Base-by-base conservation (phyloP, 2,329 filamentous ascomycete species). In the Xylaria sp. region DNA sequence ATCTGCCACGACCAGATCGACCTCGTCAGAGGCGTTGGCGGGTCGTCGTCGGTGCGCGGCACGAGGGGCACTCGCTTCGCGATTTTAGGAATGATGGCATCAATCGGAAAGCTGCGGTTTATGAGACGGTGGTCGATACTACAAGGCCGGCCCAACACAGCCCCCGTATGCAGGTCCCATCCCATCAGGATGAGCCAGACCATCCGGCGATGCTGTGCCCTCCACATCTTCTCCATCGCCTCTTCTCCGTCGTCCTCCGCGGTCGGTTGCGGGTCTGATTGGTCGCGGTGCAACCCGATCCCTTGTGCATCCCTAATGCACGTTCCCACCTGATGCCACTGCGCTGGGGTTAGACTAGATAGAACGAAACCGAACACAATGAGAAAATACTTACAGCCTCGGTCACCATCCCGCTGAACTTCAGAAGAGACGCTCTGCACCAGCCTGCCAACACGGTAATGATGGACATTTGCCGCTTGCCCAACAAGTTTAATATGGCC, bases 291-390 rank as follows among this genome's bases (percentile, higher is more conserved):
- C 73, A 90, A 79, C 13, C 88, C 88, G 48, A 90, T 83, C 72
- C 90, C 88, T 74, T 90, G 88, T 0, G 87, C 88, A 74, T 90
- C 88, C 48, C 87, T 81, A 64, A 90, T 89, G 0, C 86, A 84
- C 26, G 83, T 81, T 0, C 86, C 85, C 36, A 90, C 81, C 1
- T 83, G 82, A 74, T 88, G 86, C 85, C 86, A 88, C 84, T 87
- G 59, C 28, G 5, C 46, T 17, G 7, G 31, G 42, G 69, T 75
- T 63, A 76, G 69, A 40, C 36, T 42, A 33, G 44, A 31, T 28
- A 26, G 26, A 33, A 13, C 4, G 9, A 48, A 60, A 10, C 2
- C n/a, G n/a, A n/a, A n/a, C n/a, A n/a, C n/a, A n/a, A n/a, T n/a
- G n/a, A n/a, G n/a, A n/a, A n/a, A n/a, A n/a, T n/a, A n/a, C 82